These are phyloP conservation scores for Naematelia encephala DNA, from an alignment of 768 basidiomycete genomes.

Conservation along the genomic window DNA sequence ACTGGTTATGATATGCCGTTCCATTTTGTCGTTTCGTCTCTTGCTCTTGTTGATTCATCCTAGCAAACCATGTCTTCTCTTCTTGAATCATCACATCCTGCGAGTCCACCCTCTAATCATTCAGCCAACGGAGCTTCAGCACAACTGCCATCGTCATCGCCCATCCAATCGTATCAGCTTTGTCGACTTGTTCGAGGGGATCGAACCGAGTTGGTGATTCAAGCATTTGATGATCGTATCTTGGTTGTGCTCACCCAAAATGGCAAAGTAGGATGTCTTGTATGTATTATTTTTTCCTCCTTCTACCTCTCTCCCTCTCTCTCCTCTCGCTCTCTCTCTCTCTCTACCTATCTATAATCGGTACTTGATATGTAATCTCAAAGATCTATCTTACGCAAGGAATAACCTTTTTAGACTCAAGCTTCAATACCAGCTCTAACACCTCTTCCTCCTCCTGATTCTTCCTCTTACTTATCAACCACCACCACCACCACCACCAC, in stretches of 20 bases:
- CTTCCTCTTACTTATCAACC: not conserved
- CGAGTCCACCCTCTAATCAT: not conserved
- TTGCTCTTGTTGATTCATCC: too few species aligned
- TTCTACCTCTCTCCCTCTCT: not conserved
- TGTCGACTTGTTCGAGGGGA: slow-evolving; percentile 59
- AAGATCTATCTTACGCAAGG: too few species aligned
- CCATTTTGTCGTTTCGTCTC: too few species aligned
- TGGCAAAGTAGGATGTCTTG: slow-evolving; percentile 84
- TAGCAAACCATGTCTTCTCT: slow-evolving; percentile 25
- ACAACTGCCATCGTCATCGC: slow-evolving; percentile 11
- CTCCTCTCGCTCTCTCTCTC: too few species aligned
- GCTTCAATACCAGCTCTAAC: slow-evolving; percentile 36
- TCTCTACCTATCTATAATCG: not conserved
- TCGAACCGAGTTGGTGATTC: slow-evolving; percentile 70
- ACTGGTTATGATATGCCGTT: too few species aligned
- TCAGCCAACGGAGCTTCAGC: not conserved
- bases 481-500: slow-evolving; percentile 10
- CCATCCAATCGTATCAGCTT: slow-evolving; percentile 57
- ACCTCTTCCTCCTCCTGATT: slow-evolving; percentile 22
- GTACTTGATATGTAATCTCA: too few species aligned
- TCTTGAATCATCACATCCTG: slow-evolving; percentile 26
- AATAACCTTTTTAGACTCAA: too few species aligned
- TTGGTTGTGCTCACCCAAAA: slow-evolving; percentile 86
- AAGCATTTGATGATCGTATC: slow-evolving; percentile 72
- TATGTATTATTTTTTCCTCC: slow-evolving; percentile 48